Conservation (phyloP, 1,139 yeast genomes). For the Pichia sp. region DNA sequence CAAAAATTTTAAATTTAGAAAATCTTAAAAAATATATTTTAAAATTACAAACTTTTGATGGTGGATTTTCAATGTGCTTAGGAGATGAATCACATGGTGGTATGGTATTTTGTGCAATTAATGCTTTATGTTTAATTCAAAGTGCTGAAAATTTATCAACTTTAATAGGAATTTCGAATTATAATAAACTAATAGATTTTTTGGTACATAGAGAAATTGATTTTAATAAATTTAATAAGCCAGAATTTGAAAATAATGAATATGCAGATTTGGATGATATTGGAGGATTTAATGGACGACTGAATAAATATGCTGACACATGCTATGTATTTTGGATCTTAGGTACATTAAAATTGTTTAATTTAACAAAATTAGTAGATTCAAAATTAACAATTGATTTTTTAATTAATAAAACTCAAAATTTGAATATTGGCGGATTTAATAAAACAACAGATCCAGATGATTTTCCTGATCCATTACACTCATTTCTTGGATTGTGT, state of each 20-base stretch:
- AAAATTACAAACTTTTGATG: conserved; percentile 47
- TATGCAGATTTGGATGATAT: conserved; percentile 39
- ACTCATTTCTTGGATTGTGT: conserved; percentile 56
- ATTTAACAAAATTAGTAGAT: conserved; percentile 34
- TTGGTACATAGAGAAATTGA: conserved; percentile 58
- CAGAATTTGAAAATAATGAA: conserved; percentile 29
- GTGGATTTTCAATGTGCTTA: conserved; percentile 54
- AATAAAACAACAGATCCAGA: conserved; percentile 44
- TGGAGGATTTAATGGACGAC: conserved; percentile 89
- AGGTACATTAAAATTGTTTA: conserved; percentile 49
- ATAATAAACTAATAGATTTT: conserved; percentile 50
- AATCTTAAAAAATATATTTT: conserved; percentile 38
- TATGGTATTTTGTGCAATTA: conserved; percentile 78
- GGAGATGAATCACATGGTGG: conserved; percentile 82
- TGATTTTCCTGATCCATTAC: conserved; percentile 65
- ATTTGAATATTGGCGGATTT: conserved; percentile 71
- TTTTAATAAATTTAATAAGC: conserved; percentile 25
- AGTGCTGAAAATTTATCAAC: neutral
- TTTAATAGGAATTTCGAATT: neutral
- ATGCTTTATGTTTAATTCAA: conserved; percentile 47
- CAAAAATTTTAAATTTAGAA: conserved; percentile 38
- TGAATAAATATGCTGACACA: conserved; percentile 79
- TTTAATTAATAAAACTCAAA: conserved; percentile 57
- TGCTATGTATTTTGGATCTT: conserved; percentile 91
- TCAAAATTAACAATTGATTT: conserved; percentile 36